These are phyloP conservation scores for Gossypioides kirkii DNA, from an alignment of 345 rosid species.

Conservation along the genomic window DNA sequence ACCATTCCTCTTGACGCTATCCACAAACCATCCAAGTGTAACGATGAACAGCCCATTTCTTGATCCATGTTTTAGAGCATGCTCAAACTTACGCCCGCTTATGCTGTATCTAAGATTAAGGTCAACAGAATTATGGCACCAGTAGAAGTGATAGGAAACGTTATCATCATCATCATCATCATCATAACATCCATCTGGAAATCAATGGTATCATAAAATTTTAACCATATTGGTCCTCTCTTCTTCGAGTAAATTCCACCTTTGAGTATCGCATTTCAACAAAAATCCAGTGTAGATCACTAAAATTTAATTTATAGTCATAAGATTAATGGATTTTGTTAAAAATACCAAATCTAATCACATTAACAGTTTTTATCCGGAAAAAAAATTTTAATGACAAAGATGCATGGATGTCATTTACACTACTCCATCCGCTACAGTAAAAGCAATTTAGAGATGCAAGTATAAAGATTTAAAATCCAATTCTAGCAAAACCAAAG, in stretches of 20 bases:
- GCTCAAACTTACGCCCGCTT: conserved; percentile 90
- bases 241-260: not conserved
- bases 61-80: conserved; percentile 82
- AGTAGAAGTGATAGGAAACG: not conserved
- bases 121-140: conserved; percentile 14
- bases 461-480: not conserved
- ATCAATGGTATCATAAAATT: not conserved
- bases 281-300: not conserved
- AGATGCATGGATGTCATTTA: not conserved
- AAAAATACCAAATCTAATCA: not conserved
- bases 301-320: too few relatives aligned
- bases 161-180: not conserved
- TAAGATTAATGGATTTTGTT: not conserved
- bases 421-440: not conserved
- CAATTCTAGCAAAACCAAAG: not conserved
- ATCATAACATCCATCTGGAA: not conserved
- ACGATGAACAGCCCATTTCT: conserved; percentile 74
- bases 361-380: not conserved
- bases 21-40: conserved; percentile 92
- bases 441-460: not conserved
- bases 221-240: not conserved
- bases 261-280: not conserved
- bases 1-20: conserved; percentile 86
- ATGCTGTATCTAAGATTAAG: conserved; percentile 70
- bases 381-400: not conserved